These are phyloP conservation scores for Nakaseomyces sp. DNA, from an alignment of 1,139 yeast species.

Conservation along the genomic window DNA sequence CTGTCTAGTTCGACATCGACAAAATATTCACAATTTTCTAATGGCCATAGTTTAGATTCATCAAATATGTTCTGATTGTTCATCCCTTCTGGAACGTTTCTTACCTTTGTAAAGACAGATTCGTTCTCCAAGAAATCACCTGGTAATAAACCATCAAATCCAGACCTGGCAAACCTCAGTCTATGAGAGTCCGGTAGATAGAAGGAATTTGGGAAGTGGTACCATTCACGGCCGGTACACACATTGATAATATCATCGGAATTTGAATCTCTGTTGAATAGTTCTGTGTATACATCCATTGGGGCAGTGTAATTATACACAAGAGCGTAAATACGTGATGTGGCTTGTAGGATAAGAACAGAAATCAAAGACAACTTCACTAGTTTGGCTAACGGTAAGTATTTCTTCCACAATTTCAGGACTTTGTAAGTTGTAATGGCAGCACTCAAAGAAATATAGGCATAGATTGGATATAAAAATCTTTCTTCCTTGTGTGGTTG, in stretches of 20 bases:
- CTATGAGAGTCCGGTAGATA: constrained; percentile 57
- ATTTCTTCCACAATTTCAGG: constrained; percentile 15
- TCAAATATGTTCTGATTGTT: constrained; percentile 62
- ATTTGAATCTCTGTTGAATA: constrained; percentile 18
- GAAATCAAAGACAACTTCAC: constrained; percentile 11
- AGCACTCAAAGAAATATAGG: constrained; percentile 56
- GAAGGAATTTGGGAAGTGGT: constrained; percentile 81
- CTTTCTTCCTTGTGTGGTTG: constrained; percentile 96
- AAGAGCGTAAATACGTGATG: constrained; percentile 39
- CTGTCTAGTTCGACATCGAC: constrained; percentile 40
- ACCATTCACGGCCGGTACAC: constrained; percentile 93
- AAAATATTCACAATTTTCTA: constrained; percentile 47
- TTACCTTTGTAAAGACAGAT: constrained; percentile 23
- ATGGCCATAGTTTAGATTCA: constrained; percentile 39
- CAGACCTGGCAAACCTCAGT: constrained; percentile 59
- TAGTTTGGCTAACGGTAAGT: constrained; percentile 10
- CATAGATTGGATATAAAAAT: constrained; percentile 78
- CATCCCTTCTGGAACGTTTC: constrained; percentile 51
- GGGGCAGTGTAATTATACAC: constrained; percentile 58
- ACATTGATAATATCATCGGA: constrained; percentile 38
- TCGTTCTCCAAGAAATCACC: constrained; percentile 62
- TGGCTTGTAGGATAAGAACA: constrained; percentile 25
- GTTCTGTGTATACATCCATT: constrained; percentile 36
- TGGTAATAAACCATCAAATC: constrained; percentile 81
- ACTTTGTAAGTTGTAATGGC: constrained; percentile 41